Percentiles rank a stretch among this genome's conserved stretches.
phyloP scores from a whole-genome alignment of 2,329 filamentous ascomycete genomes.

The Trichoderma sp. region DNA sequence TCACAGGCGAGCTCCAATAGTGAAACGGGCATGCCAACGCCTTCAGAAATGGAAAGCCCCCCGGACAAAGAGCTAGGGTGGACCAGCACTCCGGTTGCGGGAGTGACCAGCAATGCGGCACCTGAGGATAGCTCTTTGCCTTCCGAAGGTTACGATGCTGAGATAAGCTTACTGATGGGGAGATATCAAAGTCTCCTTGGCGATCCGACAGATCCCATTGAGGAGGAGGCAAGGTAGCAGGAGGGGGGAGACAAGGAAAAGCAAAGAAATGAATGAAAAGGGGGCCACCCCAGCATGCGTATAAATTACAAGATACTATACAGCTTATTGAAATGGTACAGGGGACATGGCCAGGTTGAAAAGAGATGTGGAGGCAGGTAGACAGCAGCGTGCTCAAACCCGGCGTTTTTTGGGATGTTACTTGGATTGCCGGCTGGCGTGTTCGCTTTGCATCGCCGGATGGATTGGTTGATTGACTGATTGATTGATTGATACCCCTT shows the following conservation, averaged over 20 bases:
- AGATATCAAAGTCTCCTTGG: slow-evolving; percentile 39
- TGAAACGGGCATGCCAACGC: slow-evolving; percentile 40
- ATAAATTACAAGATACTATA: slow-evolving; percentile 4
- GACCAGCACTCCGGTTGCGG: slow-evolving; percentile 30
- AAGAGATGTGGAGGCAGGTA: slow-evolving; percentile 13
- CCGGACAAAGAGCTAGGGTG: slow-evolving; percentile 29
- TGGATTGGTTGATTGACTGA: slow-evolving; percentile 22
- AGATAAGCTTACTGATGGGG: slow-evolving; percentile 42
- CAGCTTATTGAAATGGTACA: background rate
- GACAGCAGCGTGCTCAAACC: background rate
- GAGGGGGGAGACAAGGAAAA: slow-evolving; percentile 22
- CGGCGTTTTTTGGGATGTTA: slow-evolving; percentile 25
- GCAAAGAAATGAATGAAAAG: background rate
- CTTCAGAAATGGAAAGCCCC: slow-evolving; percentile 41
- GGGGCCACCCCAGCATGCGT: slow-evolving; percentile 1
- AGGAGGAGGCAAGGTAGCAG: slow-evolving; percentile 42
- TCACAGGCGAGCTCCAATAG: slow-evolving; percentile 34
- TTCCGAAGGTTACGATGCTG: slow-evolving; percentile 35
- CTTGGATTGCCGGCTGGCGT: slow-evolving; percentile 24
- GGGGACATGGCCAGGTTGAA: background rate
- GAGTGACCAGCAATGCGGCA: slow-evolving; percentile 29
- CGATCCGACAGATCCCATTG: slow-evolving; percentile 40
- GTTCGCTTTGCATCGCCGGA: background rate
- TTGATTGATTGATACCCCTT: slow-evolving; percentile 28
- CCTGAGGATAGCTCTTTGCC: slow-evolving; percentile 37